These are phyloP conservation scores for Penicillium soppii DNA, from an alignment of 495 filamentous ascomycete genomes.

Conservation along the genomic window DNA sequence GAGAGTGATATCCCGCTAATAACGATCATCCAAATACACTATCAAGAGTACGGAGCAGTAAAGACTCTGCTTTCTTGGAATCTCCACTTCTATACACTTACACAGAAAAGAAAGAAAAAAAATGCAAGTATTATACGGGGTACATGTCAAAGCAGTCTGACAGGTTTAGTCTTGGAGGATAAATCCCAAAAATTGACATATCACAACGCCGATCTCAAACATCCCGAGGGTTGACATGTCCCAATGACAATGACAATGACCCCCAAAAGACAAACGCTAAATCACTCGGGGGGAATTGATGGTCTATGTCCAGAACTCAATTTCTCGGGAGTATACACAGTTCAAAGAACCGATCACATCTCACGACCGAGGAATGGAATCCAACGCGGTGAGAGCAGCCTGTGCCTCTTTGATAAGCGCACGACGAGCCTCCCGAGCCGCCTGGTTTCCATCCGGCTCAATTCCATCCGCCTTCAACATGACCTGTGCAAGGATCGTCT, in stretches of 20 bases:
- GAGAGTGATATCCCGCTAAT: constrained; percentile 5
- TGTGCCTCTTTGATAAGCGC: constrained; percentile 77
- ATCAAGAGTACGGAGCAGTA: no score
- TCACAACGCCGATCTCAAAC: constrained; percentile 9
- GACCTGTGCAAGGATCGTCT: constrained; percentile 80
- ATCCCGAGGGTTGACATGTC: not conserved
- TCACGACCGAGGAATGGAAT: constrained; percentile 39
- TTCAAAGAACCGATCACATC: not conserved
- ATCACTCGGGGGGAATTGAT: not conserved
- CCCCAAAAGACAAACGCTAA: constrained; percentile 2
- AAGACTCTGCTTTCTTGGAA: no score
- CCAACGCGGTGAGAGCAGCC: constrained; percentile 59
- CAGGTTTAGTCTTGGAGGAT: constrained; percentile 6
- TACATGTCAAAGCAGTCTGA: constrained; percentile 2
- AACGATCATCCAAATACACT: no score
- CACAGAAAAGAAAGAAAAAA: constrained; percentile 12
- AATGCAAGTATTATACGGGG: constrained; percentile 14
- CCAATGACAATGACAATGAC: no score
- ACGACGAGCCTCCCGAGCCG: constrained; percentile 64
- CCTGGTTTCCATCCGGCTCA: constrained; percentile 66
- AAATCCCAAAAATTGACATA: constrained; percentile 4
- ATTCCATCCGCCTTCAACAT: constrained; percentile 84
- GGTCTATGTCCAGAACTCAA: not conserved
- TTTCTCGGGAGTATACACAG: not conserved
- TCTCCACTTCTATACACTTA: constrained; percentile 6